phyloP scores from a whole-genome alignment of 148 eudicot genomes.

The Persicaria tinctoria region DNA sequence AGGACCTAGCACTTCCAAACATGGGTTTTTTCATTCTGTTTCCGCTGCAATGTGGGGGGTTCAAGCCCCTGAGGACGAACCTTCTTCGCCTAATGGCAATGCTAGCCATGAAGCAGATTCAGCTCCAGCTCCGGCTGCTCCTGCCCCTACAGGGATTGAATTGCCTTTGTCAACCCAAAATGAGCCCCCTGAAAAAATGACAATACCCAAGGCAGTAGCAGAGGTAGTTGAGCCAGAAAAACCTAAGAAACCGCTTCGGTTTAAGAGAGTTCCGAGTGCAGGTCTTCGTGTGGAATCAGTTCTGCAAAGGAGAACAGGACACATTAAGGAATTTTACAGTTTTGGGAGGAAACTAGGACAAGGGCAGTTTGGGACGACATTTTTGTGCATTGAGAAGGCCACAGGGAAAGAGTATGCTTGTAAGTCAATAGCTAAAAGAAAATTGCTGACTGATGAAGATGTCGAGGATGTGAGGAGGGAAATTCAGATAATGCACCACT shows the following conservation, averaged over 20 bases:
- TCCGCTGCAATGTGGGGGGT: conserved; percentile 45
- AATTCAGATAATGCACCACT: conserved; percentile 65
- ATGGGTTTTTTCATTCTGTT: conserved; percentile 44
- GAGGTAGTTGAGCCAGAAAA: conserved; percentile 14
- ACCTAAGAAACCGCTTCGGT: conserved; percentile 40
- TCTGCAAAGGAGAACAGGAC: conserved; percentile 38
- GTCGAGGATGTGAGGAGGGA: conserved; percentile 64
- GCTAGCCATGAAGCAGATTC: conserved; percentile 14
- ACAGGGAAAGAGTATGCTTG: conserved; percentile 44
- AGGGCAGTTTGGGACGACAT: conserved; percentile 57
- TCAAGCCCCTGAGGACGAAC: conserved; percentile 22
- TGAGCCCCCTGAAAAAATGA: conserved; percentile 32
- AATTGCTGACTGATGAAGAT: conserved; percentile 43
- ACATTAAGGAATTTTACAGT: conserved; percentile 46
- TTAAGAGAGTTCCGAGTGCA: conserved; percentile 46
- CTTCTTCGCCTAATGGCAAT: conserved; percentile 25
- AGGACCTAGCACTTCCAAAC: conserved; percentile 43
- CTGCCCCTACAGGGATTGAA: conserved; percentile 23
- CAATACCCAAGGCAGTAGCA: conserved; percentile 10
- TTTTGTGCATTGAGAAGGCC: conserved; percentile 43
- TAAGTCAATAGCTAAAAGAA: conserved; percentile 53
- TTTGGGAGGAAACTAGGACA: conserved; percentile 58
- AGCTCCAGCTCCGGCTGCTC: background rate
- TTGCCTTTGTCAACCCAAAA: conserved; percentile 36
- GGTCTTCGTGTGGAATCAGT: conserved; percentile 45